A percentile compares a stretch with the other conserved stretches of the same genome.
These are phyloP conservation scores for Serendipita sp. DNA, from an alignment of 768 basidiomycete species.

Conservation along the genomic window DNA sequence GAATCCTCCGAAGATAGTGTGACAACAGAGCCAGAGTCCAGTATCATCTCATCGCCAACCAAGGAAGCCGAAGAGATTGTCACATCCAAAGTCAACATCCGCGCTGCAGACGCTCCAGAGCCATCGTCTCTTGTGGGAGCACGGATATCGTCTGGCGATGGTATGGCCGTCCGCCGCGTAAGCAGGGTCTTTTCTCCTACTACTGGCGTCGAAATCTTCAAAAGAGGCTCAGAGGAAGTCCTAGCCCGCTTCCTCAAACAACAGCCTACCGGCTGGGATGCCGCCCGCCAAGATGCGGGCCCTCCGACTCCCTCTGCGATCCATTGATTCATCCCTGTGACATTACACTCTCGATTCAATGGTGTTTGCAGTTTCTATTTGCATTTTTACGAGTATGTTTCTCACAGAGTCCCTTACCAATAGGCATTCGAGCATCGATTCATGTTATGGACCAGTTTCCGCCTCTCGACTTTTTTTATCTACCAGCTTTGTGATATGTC, in stretches of 20 bases:
- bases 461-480: no score
- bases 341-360: not conserved
- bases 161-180: slow-evolving; percentile 15
- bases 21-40: not conserved
- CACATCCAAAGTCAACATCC: not conserved
- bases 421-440: no score
- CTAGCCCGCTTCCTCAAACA: slow-evolving; percentile 52
- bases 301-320: not conserved
- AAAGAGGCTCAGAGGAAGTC: slow-evolving; percentile 75
- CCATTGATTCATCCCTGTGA: not conserved
- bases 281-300: not conserved
- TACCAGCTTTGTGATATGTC: no score
- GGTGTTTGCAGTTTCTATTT: not conserved
- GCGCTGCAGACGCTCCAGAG: not conserved
- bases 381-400: not conserved
- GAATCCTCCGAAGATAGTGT: not conserved
- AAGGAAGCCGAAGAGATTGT: not conserved
- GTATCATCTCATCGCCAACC: slow-evolving; percentile 1
- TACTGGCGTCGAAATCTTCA: slow-evolving; percentile 71
- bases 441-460: no score
- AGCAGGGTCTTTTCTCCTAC: slow-evolving; percentile 74
- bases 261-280: not conserved
- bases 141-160: not conserved
- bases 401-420: not conserved
- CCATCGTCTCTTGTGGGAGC: not conserved